Percentiles rank a stretch among this genome's conserved stretches.
Evolutionary conservation across 2,329 filamentous ascomycete genomes (phyloP).

Genomic region (Fusarium buxicola): DNA sequence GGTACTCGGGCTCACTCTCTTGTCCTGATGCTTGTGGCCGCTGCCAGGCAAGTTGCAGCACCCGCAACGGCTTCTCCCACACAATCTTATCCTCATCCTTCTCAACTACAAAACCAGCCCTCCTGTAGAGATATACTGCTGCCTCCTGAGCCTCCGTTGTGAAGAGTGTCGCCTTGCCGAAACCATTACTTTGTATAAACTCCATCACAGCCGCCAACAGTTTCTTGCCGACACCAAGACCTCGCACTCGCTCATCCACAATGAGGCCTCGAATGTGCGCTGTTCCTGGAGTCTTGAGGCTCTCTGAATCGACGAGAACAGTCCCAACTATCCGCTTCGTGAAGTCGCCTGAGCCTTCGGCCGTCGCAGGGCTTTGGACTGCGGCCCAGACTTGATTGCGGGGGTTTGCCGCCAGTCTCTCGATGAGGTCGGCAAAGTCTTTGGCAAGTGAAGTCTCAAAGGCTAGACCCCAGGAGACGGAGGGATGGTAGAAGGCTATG

Average conservation of each 20-base stretch:
- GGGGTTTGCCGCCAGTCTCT: conserved; percentile 21
- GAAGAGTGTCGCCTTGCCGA: conserved; percentile 21
- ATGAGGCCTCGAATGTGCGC: conserved; percentile 34
- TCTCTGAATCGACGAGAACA: conserved; percentile 16
- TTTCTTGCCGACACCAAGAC: conserved; percentile 18
- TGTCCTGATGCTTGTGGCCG: background rate
- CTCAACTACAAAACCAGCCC: conserved; percentile 11
- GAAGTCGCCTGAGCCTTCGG: background rate
- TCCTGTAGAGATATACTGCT: conserved; percentile 15
- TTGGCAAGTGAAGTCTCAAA: conserved; percentile 30
- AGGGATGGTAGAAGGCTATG: conserved; percentile 27
- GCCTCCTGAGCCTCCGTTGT: conserved; percentile 13
- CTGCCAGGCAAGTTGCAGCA: conserved; percentile 28
- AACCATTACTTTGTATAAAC: conserved; percentile 12
- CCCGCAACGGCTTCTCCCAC: conserved; percentile 25
- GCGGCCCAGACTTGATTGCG: conserved; percentile 29
- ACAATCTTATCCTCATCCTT: conserved; percentile 20
- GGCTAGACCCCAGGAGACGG: conserved; percentile 18
- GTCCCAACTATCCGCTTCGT: conserved; percentile 30
- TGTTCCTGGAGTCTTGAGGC: background rate
- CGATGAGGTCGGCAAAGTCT: conserved; percentile 28
- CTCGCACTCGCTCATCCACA: conserved; percentile 27
- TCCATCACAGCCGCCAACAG: conserved; percentile 23
- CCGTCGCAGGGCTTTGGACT: background rate
- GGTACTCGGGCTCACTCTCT: too few relatives aligned